Evolutionary conservation across 257 asterid species (phyloP).

Genomic region (Solanum gracilifrons): DNA sequence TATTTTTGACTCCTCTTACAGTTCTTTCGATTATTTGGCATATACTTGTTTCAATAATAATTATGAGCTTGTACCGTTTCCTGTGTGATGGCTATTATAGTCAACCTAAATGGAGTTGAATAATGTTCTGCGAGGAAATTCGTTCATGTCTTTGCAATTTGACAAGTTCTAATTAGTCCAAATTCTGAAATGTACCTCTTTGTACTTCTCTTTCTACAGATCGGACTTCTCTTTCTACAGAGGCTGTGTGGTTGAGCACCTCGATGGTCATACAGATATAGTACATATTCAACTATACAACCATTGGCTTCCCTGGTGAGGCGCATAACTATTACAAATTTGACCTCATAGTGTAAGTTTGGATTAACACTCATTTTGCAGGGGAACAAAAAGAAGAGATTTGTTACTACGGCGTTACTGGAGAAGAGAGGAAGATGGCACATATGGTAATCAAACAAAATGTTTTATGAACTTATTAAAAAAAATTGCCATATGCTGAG

Average conservation of each 20-base stretch:
- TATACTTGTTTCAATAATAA: background rate
- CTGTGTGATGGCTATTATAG: background rate
- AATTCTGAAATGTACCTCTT: background rate
- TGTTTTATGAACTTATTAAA: background rate
- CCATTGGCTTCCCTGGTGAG: slow-evolving; percentile 91
- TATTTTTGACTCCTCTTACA: background rate
- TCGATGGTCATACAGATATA: slow-evolving; percentile 86
- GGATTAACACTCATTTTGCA: slow-evolving; percentile 12
- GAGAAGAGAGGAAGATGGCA: slow-evolving; percentile 97
- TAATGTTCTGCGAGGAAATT: background rate
- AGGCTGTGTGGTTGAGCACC: slow-evolving; percentile 80
- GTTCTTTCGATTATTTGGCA: background rate
- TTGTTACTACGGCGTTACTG: slow-evolving; percentile 75
- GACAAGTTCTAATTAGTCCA: background rate
- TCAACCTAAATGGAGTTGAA: background rate
- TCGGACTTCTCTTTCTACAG: slow-evolving; percentile 81
- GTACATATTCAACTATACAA: slow-evolving; percentile 57
- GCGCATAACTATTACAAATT: slow-evolving; percentile 1
- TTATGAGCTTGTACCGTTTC: background rate
- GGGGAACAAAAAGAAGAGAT: slow-evolving; percentile 87
- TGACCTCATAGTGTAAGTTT: background rate
- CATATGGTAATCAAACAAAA: slow-evolving; percentile 48
- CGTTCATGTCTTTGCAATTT: background rate
- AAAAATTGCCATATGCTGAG: background rate
- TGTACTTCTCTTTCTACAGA: slow-evolving; percentile 30